These are phyloP conservation scores for Pseudogymnoascus sp. DNA, from an alignment of 2,329 filamentous ascomycete species.

Conservation along the genomic window DNA sequence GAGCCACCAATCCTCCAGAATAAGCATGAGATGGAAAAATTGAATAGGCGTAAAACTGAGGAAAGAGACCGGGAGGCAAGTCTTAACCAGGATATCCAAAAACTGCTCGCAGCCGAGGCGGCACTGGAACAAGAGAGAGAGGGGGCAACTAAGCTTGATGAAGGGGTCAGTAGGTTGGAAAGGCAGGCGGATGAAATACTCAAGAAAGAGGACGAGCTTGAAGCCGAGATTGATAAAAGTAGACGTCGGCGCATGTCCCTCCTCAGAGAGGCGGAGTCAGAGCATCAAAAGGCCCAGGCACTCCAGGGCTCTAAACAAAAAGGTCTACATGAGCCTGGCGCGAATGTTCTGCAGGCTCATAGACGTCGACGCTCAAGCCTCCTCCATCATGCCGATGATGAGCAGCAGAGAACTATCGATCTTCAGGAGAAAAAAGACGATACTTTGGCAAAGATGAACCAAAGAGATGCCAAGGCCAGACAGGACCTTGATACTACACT, in stretches of 20 bases:
- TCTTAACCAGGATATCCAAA: conserved; percentile 4
- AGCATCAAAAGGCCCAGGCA: neutral
- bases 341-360: neutral
- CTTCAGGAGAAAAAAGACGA: neutral
- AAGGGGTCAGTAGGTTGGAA: neutral
- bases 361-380: conserved; percentile 1
- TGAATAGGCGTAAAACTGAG: neutral
- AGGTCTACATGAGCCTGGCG: neutral
- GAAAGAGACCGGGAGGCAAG: neutral
- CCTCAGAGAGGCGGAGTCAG: neutral
- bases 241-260: neutral
- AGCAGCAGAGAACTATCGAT: neutral
- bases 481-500: neutral
- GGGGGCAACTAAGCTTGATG: neutral
- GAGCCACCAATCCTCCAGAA: neutral
- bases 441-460: neutral
- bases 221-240: conserved; percentile 1
- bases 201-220: conserved; percentile 1
- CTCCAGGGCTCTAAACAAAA: neutral
- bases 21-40: neutral
- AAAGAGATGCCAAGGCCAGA: neutral
- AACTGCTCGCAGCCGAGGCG: neutral
- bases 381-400: conserved; percentile 1
- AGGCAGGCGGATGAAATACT: neutral
- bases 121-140: neutral